phyloP scores from a whole-genome alignment of 257 asterid genomes.

The Scutellaria barbata region DNA sequence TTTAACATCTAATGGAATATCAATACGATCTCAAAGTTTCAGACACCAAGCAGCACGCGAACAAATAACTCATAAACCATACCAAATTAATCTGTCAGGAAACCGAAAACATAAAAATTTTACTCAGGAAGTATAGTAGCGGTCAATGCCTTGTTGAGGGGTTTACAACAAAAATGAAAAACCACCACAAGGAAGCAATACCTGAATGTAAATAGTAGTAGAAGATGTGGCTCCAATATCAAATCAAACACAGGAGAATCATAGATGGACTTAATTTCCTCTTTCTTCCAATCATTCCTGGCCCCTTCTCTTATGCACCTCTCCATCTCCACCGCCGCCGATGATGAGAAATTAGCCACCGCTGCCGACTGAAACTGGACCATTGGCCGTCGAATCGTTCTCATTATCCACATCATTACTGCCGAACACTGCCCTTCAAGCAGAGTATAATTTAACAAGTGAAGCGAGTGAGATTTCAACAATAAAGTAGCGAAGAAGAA shows the following conservation, averaged over 20 bases:
- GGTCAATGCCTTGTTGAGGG: background rate
- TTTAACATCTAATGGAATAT: background rate
- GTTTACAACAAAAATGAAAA: background rate
- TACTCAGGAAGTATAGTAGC: background rate
- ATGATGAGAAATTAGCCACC: constrained; percentile 44
- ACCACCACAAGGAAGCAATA: constrained; percentile 30
- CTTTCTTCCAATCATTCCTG: constrained; percentile 75
- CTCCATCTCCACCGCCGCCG: constrained; percentile 87
- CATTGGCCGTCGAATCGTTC: constrained; percentile 53
- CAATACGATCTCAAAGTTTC: constrained; percentile 7
- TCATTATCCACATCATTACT: constrained; percentile 49
- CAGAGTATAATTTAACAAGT: background rate
- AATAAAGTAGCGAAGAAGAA: background rate
- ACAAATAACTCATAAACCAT: background rate
- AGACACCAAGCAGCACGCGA: constrained; percentile 2
- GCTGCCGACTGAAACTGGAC: constrained; percentile 31
- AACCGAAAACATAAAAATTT: constrained; percentile 6
- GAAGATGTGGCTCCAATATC: constrained; percentile 96
- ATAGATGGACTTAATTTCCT: constrained; percentile 76
- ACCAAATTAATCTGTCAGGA: background rate
- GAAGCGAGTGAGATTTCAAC: background rate
- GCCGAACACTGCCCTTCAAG: background rate
- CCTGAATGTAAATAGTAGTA: constrained; percentile 89
- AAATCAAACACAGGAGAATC: constrained; percentile 92
- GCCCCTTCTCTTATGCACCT: constrained; percentile 73